A percentile compares a stretch with the other conserved stretches of the same genome.
Evolutionary conservation across 78 protist species (phyloP).

Genomic region (Protostelium mycophagum): DNA sequence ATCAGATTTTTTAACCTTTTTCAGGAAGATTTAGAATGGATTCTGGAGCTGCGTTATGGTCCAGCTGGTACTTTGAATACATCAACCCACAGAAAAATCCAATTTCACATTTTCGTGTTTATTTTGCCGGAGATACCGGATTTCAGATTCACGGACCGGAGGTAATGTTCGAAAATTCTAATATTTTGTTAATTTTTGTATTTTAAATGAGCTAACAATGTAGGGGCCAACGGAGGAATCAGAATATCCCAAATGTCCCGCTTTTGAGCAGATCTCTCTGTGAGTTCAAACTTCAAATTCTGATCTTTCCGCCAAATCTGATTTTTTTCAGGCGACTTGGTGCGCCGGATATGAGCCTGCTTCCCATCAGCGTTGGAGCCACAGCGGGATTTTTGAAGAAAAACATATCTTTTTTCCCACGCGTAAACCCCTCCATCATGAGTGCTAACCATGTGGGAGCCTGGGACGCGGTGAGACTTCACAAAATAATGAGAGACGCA

Average conservation of each 20-base stretch:
- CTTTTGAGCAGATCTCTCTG: background rate
- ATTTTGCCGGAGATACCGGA: background rate
- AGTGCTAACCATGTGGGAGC: background rate
- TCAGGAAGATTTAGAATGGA: background rate
- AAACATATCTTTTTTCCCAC: background rate
- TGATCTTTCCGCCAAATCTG: too few relatives aligned
- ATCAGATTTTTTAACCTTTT: too few relatives aligned
- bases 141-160: background rate
- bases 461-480: background rate
- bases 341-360: background rate
- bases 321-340: background rate
- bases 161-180: too few relatives aligned
- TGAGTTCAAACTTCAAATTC: too few relatives aligned
- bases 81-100: background rate
- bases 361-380: background rate
- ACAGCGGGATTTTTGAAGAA: background rate
- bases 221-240: background rate
- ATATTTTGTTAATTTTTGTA: too few relatives aligned
- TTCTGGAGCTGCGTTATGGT: background rate
- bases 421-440: background rate
- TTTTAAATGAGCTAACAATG: too few relatives aligned
- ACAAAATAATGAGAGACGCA: background rate
- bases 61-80: background rate
- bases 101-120: background rate
- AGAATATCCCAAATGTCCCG: background rate